Evolutionary conservation across 768 basidiomycete genomes (phyloP).

Genomic region (Lactarius akahatsu): DNA sequence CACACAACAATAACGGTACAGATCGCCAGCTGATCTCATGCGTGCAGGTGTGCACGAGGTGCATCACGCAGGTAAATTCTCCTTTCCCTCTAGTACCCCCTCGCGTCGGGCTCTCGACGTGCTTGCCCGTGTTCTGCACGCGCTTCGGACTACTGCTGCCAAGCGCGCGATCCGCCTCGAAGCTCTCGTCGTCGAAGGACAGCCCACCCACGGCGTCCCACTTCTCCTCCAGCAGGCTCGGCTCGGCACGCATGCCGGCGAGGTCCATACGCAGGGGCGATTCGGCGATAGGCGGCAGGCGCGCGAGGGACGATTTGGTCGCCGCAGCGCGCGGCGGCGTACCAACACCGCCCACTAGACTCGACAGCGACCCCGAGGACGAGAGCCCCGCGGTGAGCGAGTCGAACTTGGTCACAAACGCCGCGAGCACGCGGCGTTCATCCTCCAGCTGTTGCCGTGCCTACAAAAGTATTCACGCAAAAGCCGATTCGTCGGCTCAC

Average conservation of each 20-base stretch:
- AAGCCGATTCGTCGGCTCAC: constrained; percentile 2
- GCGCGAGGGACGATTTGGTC: constrained; percentile 30
- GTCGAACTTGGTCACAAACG: constrained; percentile 84
- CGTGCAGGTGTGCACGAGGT: not conserved
- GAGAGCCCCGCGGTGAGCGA: constrained; percentile 52
- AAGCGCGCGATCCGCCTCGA: constrained; percentile 34
- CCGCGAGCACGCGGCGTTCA: constrained; percentile 72
- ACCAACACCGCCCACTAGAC: constrained; percentile 4
- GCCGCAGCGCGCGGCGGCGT: constrained; percentile 35
- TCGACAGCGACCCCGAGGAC: constrained; percentile 7
- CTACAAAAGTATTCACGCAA: constrained; percentile 35
- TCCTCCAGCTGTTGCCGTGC: constrained; percentile 65
- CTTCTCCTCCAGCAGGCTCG: constrained; percentile 39
- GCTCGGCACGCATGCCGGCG: constrained; percentile 31
- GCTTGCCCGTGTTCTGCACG: constrained; percentile 34
- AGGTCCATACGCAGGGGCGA: constrained; percentile 56
- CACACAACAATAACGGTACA: constrained; percentile 9
- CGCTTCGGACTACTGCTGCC: constrained; percentile 31
- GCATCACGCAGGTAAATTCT: constrained; percentile 41
- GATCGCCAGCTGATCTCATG: not conserved
- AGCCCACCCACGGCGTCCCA: constrained; percentile 33
- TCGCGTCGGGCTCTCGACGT: constrained; percentile 37
- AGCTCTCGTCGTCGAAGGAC: constrained; percentile 35
- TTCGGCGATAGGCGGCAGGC: constrained; percentile 36
- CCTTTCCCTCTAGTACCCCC: constrained; percentile 51